Evolutionary conservation across 148 eudicot genomes (phyloP).

Genomic region (Chenopodium formosanum): DNA sequence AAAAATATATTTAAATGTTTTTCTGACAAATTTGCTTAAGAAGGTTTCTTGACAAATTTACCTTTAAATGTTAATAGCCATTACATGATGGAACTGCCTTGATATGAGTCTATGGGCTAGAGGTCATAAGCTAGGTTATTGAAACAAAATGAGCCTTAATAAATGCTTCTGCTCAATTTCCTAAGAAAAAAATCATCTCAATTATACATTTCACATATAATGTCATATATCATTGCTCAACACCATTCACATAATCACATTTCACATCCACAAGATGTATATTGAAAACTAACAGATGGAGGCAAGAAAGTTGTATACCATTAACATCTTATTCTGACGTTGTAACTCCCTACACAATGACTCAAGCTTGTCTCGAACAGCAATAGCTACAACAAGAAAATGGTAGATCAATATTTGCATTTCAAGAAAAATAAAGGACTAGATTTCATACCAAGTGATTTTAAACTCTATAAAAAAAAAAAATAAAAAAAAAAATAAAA

Average conservation of each 20-base stretch:
- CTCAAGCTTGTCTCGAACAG: constrained; percentile 90
- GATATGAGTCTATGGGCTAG: background rate
- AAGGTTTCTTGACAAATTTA: too few species aligned
- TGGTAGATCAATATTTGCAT: constrained; percentile 8
- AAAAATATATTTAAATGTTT: too few species aligned
- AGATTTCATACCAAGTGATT: background rate
- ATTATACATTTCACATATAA: background rate
- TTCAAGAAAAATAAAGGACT: background rate
- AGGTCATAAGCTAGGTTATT: background rate
- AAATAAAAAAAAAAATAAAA: background rate
- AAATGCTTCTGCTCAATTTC: background rate
- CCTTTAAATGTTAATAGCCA: background rate
- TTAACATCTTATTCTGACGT: constrained; percentile 82
- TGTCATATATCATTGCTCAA: background rate
- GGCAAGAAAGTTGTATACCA: constrained; percentile 46
- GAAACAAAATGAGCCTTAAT: background rate
- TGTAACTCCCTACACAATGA: constrained; percentile 93
- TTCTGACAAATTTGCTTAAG: too few species aligned
- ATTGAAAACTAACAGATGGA: constrained; percentile 6
- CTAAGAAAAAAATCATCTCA: background rate
- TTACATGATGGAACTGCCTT: background rate
- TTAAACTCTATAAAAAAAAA: background rate
- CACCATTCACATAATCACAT: background rate
- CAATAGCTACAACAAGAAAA: constrained; percentile 60
- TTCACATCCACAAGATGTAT: background rate